Percentiles rank a stretch among this genome's conserved stretches.
phyloP scores from a whole-genome alignment of 805 yeast species.

The Myxozyma monticola region DNA sequence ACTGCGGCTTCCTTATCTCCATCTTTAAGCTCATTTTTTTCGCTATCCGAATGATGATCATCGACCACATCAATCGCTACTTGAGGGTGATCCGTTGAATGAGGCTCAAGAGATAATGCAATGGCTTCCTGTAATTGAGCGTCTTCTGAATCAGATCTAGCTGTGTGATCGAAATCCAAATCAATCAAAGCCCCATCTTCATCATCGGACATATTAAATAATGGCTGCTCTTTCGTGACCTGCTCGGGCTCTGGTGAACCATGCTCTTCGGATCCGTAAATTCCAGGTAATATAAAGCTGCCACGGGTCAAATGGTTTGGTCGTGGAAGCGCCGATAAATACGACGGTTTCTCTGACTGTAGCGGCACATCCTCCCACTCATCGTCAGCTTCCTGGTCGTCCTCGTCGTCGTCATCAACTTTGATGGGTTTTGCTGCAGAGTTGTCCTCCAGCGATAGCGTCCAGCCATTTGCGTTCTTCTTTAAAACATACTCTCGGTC shows the following conservation, averaged over 20 bases:
- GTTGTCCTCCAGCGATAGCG: slow-evolving; percentile 26
- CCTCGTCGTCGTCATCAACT: slow-evolving; percentile 35
- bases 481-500: slow-evolving; percentile 73
- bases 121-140: slow-evolving; percentile 23
- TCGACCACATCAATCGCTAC: background rate
- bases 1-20: slow-evolving; percentile 11
- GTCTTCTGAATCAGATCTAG: slow-evolving; percentile 12
- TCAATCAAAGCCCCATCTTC: slow-evolving; percentile 5
- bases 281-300: slow-evolving; percentile 16
- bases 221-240: slow-evolving; percentile 7
- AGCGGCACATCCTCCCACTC: slow-evolving; percentile 74
- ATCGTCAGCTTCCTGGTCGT: slow-evolving; percentile 47
- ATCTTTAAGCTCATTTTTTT: slow-evolving; percentile 4
- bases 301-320: slow-evolving; percentile 15
- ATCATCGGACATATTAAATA: slow-evolving; percentile 18
- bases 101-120: slow-evolving; percentile 6
- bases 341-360: background rate
- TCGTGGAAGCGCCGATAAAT: slow-evolving; percentile 6
- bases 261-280: slow-evolving; percentile 1
- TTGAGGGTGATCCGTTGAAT: background rate
- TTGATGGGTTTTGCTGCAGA: slow-evolving; percentile 17
- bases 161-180: background rate
- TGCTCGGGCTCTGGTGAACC: background rate
- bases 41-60: background rate
- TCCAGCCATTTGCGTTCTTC: slow-evolving; percentile 54